Evolutionary conservation across 2,329 filamentous ascomycete genomes (phyloP), one percentile per base, ranked within the genome.

Genomic region (Apiospora phragmitis): DNA sequence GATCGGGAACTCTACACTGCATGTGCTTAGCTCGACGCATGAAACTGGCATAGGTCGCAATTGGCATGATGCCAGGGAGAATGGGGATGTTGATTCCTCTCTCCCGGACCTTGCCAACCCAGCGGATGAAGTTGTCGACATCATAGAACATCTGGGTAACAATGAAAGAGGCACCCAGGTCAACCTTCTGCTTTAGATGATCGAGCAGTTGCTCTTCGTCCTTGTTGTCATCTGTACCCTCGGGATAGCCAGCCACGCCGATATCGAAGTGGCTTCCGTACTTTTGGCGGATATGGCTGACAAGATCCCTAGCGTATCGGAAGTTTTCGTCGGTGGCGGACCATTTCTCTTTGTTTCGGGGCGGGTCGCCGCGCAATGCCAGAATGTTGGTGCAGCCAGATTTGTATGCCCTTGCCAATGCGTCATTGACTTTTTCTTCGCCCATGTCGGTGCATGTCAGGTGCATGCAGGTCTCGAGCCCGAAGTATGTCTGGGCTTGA

Each of bases 101-200:
- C 68, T 91, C 94, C 67, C 95, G 92, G 71, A 95, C 94, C 80
- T 93, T 96, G 75, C 89, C 86, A 47, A 97, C 93, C 96, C 96
- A 99, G 69, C 91, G 89, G 69, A 98, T 83, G 83, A 99, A 99
- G 79, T 96, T 95, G 78, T 99, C 95, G 67, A 90, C 95, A 78
- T 99, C 95, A 85, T 99, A 99, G 84, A 98, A 98, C 96, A 99
- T 99, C 84, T 99, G 96, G 0, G 96, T 98, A 69, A 99, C 93
- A 74, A 99, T 93, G 80, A 98, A 99, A 8, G 93, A 92, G 73
- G 92, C 95, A 68, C 96, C 96, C 71, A 94, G 93, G 80, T 99
- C 96, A 43, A 98, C 92, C 85, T 99, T 99, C 82, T 98, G 93
- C 85, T 98, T 98, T 78, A 99, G 84, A 81, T 98, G 96, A 74